A percentile compares a stretch with the other conserved stretches of the same genome.
phyloP scores from a whole-genome alignment of 768 basidiomycete genomes.

The Neoboletus subvelutipes region DNA sequence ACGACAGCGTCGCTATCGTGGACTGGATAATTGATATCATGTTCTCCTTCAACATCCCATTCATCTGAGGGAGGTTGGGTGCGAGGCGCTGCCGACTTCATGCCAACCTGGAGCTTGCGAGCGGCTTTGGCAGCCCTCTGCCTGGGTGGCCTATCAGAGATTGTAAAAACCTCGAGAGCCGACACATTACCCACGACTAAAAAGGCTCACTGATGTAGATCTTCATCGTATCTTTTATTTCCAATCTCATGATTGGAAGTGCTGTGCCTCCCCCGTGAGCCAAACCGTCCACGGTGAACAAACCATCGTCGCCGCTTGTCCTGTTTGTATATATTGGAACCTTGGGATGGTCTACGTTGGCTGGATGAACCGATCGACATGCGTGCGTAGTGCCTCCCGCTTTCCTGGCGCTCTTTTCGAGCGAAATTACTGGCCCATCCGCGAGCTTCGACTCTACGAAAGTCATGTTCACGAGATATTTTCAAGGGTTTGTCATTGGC shows the following conservation, averaged over 20 bases:
- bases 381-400: conserved; percentile 13
- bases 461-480: neutral
- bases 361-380: conserved; percentile 20
- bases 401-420: conserved; percentile 4
- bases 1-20: conserved; percentile 4
- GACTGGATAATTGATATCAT: neutral
- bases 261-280: neutral
- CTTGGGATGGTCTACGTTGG: conserved; percentile 1
- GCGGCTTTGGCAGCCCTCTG: conserved; percentile 16
- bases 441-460: neutral
- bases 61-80: neutral
- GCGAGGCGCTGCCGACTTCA: conserved; percentile 11
- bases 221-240: conserved; percentile 2
- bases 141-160: conserved; percentile 2
- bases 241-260: neutral
- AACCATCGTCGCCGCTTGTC: conserved; percentile 18
- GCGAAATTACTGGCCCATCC: conserved; percentile 5
- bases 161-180: conserved; percentile 2
- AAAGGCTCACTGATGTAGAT: conserved; percentile 7
- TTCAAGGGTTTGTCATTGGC: conserved; percentile 6
- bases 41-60: conserved; percentile 3
- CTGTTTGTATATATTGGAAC: neutral
- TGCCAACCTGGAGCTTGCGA: conserved; percentile 11
- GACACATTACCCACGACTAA: too few relatives aligned
- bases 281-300: conserved; percentile 10